These are phyloP conservation scores for Talaromyces stipitatus DNA, from an alignment of 495 filamentous ascomycete species.

Conservation along the genomic window DNA sequence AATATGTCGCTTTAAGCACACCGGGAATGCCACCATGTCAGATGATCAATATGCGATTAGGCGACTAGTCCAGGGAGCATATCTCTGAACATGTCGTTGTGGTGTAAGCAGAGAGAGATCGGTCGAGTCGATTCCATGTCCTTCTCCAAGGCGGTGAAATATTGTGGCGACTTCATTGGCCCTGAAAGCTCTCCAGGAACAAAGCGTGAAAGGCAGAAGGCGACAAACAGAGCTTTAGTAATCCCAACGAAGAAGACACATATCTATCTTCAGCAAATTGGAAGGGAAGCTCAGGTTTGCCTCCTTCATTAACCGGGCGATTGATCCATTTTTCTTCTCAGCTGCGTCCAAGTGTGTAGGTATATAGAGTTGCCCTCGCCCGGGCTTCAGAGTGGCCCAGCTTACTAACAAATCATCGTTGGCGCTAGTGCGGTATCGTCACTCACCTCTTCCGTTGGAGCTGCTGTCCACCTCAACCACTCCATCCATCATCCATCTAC, in stretches of 20 bases:
- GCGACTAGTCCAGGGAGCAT: background rate
- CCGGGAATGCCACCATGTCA: too few species aligned
- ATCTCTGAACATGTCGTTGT: background rate
- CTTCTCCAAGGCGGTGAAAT: conserved; percentile 5
- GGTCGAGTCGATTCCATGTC: conserved; percentile 5
- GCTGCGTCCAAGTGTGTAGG: background rate
- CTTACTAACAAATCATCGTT: background rate
- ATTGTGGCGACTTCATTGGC: background rate
- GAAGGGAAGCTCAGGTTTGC: background rate
- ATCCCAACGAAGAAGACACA: background rate
- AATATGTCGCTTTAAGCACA: too few species aligned
- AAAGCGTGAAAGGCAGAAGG: background rate
- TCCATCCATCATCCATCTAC: conserved; percentile 17
- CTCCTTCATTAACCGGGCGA: background rate
- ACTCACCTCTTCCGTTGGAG: conserved; percentile 38
- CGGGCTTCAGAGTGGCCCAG: background rate
- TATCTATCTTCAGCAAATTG: background rate
- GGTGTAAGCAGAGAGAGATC: background rate
- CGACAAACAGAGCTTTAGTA: background rate
- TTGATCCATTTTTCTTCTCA: background rate
- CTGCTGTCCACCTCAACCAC: conserved; percentile 17
- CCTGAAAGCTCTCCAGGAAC: background rate
- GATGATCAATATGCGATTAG: too few species aligned
- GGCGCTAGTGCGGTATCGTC: conserved; percentile 23
- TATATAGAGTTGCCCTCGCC: background rate